These are phyloP conservation scores for Fusarium goolgardi DNA, from an alignment of 2,329 filamentous ascomycete species.

Conservation along the genomic window DNA sequence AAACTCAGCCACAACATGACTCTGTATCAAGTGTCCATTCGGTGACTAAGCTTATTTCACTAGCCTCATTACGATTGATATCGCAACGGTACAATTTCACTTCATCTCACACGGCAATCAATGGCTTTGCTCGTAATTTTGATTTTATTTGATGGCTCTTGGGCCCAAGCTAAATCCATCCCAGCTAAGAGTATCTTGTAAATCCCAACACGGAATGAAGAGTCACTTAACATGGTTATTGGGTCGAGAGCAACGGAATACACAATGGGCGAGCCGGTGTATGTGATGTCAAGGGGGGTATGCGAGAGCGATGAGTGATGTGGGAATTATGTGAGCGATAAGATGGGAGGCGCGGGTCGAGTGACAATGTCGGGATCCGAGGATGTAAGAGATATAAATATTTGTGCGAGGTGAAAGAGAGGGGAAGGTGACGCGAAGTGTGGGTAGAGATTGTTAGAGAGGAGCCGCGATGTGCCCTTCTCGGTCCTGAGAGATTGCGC, in stretches of 20 bases:
- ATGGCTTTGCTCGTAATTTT: conserved; percentile 37
- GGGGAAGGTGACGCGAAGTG: conserved; percentile 43
- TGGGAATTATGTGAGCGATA: conserved; percentile 46
- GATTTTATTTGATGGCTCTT: conserved; percentile 43
- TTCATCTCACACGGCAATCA: background rate
- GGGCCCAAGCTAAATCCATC: conserved; percentile 43
- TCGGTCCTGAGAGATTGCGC: conserved; percentile 38
- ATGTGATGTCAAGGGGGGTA: conserved; percentile 43
- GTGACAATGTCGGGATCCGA: conserved; percentile 37
- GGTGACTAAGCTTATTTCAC: conserved; percentile 10
- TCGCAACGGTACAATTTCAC: background rate
- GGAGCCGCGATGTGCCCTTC: conserved; percentile 48
- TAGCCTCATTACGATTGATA: conserved; percentile 10
- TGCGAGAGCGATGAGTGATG: conserved; percentile 46
- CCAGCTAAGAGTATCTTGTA: conserved; percentile 37
- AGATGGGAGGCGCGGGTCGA: conserved; percentile 40
- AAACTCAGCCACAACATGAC: conserved; percentile 27
- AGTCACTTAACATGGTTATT: conserved; percentile 30
- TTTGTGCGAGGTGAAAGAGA: conserved; percentile 42
- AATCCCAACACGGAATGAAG: conserved; percentile 35
- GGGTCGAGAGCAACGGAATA: conserved; percentile 35
- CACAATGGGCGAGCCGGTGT: conserved; percentile 35
- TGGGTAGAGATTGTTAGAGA: conserved; percentile 47
- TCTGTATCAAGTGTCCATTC: conserved; percentile 23
- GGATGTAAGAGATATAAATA: conserved; percentile 40